phyloP scores from a whole-genome alignment of 257 asterid genomes.

The Solanum habrochaites region DNA sequence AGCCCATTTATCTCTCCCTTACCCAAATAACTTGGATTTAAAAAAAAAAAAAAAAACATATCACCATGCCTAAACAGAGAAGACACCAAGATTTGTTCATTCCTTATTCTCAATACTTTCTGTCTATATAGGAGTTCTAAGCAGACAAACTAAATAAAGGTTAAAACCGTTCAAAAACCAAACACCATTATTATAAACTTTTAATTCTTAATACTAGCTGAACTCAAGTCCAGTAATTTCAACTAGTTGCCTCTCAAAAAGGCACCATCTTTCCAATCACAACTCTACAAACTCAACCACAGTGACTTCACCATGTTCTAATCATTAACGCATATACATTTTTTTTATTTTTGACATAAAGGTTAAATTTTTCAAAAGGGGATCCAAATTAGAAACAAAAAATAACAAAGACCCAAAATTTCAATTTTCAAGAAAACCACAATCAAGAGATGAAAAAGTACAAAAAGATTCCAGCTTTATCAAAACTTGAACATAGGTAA shows the following conservation, averaged over 20 bases:
- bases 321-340: background rate
- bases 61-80: background rate
- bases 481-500: background rate
- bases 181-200: background rate
- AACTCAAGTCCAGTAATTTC: background rate
- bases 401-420: background rate
- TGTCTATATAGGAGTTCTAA: background rate
- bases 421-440: background rate
- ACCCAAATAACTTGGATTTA: background rate
- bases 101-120: background rate
- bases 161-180: background rate
- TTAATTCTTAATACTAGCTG: background rate
- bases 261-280: background rate
- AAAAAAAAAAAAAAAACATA: background rate
- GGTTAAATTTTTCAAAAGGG: background rate
- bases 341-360: background rate
- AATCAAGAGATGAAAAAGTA: background rate
- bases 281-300: background rate
- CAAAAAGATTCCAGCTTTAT: background rate
- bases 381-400: background rate
- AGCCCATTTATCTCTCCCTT: background rate
- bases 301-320: background rate
- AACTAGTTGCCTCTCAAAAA: background rate
- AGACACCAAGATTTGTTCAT: background rate
- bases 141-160: background rate